A percentile compares a stretch with the other conserved stretches of the same genome.
Conservation (phyloP, 345 rosid genomes). For the Triadica sebifera region DNA sequence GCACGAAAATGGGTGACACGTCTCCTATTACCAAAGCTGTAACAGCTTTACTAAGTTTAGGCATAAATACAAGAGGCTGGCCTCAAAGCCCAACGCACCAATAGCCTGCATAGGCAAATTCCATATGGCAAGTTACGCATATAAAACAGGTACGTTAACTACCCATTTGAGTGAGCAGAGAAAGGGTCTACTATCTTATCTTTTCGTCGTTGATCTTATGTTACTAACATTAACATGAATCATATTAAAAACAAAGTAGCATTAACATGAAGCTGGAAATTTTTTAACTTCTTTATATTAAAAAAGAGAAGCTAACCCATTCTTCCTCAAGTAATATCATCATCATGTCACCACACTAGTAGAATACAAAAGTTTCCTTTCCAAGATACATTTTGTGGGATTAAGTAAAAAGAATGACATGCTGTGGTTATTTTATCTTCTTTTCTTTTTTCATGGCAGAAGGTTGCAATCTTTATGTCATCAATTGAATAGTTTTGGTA, state of each 20-base stretch:
- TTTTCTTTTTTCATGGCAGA: neutral
- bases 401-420: neutral
- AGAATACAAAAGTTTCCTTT: neutral
- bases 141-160: conserved; percentile 12
- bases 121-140: conserved; percentile 8
- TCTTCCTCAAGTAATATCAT: neutral
- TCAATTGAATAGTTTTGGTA: neutral
- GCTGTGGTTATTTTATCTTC: neutral
- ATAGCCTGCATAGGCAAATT: conserved; percentile 7
- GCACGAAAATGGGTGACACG: conserved; percentile 9
- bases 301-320: neutral
- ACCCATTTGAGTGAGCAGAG: neutral
- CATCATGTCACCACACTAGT: neutral
- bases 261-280: too few relatives aligned
- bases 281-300: too few relatives aligned
- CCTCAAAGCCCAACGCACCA: conserved; percentile 7
- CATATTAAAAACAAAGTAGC: too few relatives aligned
- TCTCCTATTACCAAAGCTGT: conserved; percentile 11
- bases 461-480: conserved; percentile 14
- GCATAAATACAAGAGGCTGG: conserved; percentile 8
- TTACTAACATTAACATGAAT: too few relatives aligned
- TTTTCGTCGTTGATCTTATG: too few relatives aligned
- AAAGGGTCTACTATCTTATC: neutral
- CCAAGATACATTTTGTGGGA: neutral
- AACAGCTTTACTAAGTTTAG: conserved; percentile 18